Evolutionary conservation across 495 filamentous ascomycete species (phyloP), one percentile per base, ranked within the genome.

Genomic region (Penicillium turbatum): DNA sequence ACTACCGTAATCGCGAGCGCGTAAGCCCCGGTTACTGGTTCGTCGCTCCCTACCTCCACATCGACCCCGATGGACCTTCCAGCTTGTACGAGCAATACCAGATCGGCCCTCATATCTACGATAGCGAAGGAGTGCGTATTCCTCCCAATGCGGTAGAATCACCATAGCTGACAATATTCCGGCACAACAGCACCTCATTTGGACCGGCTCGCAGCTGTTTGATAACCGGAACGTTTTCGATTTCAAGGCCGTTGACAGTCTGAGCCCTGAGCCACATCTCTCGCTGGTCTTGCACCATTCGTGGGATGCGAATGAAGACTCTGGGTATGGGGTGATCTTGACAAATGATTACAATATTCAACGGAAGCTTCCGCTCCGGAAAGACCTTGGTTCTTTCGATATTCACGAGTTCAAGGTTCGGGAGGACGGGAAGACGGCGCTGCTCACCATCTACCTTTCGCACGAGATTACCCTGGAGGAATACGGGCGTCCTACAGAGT

Each of bases 361-460:
- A 36, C 49, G 67, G 21, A 64, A 69, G 36, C 64, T 74, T 21
- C 55, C 62, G 5, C 48, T 72, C 26, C 64, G 71, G 19, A 35
- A 60, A 9, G 66, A 72, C 35, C 53, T 72, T 7, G 66, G 65
- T 4, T 35, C 47, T 4, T 71, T 72, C 49, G 68, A 73, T 37
- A 76, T 75, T 32, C 77, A 80, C 49, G 77, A 80, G 46, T 77
- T 77, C 51, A 72, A 70, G 6, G 48, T 73, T n/a, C 67, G 65
- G 42, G 46, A 67, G 5, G 68, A 63, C 36, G 69, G 71, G 6
- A 53, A 67, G 41, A 57, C 67, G 5, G 71, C 63, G 1, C 58
- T 81, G 36, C 69, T 74, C 19, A 71, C 70, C 10, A 60, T 71
- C 42, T 81, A 83, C 52, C 68, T 72, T 37, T 63, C 67, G 5